These are phyloP conservation scores for Poronia punctata DNA, from an alignment of 495 filamentous ascomycete species.

Conservation along the genomic window DNA sequence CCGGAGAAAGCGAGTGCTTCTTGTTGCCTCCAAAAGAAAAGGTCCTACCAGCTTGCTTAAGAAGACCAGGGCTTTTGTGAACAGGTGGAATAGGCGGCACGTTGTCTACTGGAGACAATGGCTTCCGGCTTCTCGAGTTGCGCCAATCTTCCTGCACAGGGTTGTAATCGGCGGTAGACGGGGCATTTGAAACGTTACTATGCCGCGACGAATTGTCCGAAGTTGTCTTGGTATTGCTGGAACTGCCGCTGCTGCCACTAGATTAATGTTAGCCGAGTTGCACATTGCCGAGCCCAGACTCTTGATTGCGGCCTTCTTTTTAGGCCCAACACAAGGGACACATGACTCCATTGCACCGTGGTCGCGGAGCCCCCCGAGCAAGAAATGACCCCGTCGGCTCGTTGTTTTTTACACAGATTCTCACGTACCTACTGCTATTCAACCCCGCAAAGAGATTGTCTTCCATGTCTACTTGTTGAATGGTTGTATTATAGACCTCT, in stretches of 20 bases:
- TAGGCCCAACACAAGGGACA: too few species aligned
- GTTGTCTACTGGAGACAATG: conserved; percentile 38
- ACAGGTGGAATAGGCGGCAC: conserved; percentile 49
- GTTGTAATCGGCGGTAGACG: conserved; percentile 60
- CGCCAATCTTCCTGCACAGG: conserved; percentile 47
- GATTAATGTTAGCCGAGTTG: conserved; percentile 25
- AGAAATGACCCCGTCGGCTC: too few species aligned
- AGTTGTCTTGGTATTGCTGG: conserved; percentile 55
- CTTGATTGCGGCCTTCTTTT: not conserved
- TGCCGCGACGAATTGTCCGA: conserved; percentile 64
- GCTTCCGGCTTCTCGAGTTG: conserved; percentile 41
- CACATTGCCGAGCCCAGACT: conserved; percentile 18
- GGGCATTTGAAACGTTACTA: conserved; percentile 66
- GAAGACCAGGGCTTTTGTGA: conserved; percentile 46
- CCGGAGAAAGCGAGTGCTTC: conserved; percentile 35
- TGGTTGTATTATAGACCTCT: conserved; percentile 16
- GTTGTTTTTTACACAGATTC: too few species aligned
- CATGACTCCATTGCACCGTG: too few species aligned
- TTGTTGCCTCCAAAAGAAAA: conserved; percentile 66
- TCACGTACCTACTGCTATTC: conserved; percentile 47
- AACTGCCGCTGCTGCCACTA: conserved; percentile 59
- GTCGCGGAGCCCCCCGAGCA: too few species aligned
- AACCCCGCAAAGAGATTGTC: conserved; percentile 53
- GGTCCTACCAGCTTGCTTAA: conserved; percentile 63
- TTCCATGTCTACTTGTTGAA: conserved; percentile 32